Evolutionary conservation across 148 eudicot genomes (phyloP).

Genomic region (Diospyros kaki): DNA sequence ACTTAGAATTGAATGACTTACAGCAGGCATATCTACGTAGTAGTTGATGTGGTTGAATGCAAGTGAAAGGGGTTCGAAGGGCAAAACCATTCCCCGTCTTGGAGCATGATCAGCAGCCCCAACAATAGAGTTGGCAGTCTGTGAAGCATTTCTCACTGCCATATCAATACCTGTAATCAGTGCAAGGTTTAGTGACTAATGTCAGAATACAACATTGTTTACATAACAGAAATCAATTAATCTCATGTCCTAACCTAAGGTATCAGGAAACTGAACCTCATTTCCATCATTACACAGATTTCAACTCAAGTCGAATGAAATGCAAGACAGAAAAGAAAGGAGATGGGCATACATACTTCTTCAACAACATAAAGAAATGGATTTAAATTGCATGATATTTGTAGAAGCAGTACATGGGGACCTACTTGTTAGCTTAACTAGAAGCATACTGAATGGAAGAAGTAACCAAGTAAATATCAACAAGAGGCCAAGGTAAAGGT

Average conservation of each 20-base stretch:
- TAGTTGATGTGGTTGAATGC: constrained; percentile 61
- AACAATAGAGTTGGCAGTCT: constrained; percentile 14
- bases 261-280: no score
- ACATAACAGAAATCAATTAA: neutral
- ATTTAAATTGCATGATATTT: neutral
- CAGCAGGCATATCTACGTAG: constrained; percentile 62
- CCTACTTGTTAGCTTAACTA: no score
- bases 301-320: neutral
- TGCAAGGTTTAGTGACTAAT: neutral
- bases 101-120: constrained; percentile 7
- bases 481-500: neutral
- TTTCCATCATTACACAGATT: no score
- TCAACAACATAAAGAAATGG: neutral
- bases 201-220: neutral
- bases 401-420: no score
- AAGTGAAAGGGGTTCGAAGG: constrained; percentile 61
- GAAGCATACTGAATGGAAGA: no score
- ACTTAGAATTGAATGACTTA: constrained; percentile 24
- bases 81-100: constrained; percentile 56
- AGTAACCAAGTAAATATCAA: neutral
- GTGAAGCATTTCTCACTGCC: constrained; percentile 18
- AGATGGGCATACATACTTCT: no score
- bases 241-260: no score
- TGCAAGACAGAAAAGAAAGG: no score
- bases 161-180: constrained; percentile 15